Evolutionary conservation across 108 stramenopile genomes (phyloP).

Genomic region (Skeletonema potamos): DNA sequence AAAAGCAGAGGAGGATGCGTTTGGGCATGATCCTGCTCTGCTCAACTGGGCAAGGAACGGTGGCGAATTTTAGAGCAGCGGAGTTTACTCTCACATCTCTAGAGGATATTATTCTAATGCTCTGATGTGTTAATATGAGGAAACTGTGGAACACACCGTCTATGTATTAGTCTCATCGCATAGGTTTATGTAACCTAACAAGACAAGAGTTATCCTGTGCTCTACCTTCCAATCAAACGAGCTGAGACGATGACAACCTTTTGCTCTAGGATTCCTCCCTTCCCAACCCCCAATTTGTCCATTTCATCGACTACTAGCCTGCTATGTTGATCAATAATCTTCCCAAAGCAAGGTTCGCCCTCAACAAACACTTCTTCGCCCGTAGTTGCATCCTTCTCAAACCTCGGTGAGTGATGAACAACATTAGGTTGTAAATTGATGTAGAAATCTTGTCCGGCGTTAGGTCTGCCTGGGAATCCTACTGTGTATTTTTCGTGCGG

Average conservation of each 20-base stretch:
- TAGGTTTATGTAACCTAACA: too few species aligned
- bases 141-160: too few species aligned
- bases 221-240: conserved; percentile 7
- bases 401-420: conserved; percentile 67
- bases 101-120: too few species aligned
- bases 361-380: conserved; percentile 75
- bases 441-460: conserved; percentile 81
- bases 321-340: conserved; percentile 42
- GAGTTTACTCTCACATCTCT: neutral
- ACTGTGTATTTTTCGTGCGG: conserved; percentile 76
- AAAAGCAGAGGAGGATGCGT: conserved; percentile 35
- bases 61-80: conserved; percentile 4
- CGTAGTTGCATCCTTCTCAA: conserved; percentile 19
- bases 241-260: conserved; percentile 13
- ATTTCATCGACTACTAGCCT: conserved; percentile 50
- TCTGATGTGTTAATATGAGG: too few species aligned
- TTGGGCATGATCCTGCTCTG: conserved; percentile 28
- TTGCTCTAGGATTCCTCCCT: conserved; percentile 1
- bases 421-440: conserved; percentile 80
- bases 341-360: conserved; percentile 91
- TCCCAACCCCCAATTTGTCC: conserved; percentile 11
- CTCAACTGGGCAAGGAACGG: conserved; percentile 36
- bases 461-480: conserved; percentile 71
- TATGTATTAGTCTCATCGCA: too few species aligned
- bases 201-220: neutral